Percentiles rank a stretch among this genome's conserved stretches.
phyloP scores from a whole-genome alignment of 2,329 filamentous ascomycete species.

The Colletotrichum camelliae region DNA sequence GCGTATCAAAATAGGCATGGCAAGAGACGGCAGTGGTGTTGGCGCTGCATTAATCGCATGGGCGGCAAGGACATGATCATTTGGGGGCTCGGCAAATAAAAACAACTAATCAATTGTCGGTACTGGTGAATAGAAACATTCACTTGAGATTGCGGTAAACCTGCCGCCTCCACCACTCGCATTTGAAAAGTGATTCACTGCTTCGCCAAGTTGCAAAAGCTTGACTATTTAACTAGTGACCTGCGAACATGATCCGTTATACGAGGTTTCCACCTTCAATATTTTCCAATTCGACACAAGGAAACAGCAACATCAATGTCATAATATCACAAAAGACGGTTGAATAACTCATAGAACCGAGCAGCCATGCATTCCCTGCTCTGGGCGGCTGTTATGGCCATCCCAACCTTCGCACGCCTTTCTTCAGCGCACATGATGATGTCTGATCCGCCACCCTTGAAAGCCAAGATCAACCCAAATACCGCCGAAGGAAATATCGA shows the following conservation, averaged over 20 bases:
- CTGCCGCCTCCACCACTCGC: background rate
- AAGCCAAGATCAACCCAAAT: constrained; percentile 27
- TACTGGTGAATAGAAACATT: background rate
- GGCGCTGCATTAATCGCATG: constrained; percentile 73
- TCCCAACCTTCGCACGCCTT: background rate
- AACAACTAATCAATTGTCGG: background rate
- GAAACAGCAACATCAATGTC: background rate
- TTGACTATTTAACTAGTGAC: background rate
- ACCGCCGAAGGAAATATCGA: constrained; percentile 47
- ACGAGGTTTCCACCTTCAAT: accelerated
- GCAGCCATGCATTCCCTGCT: background rate
- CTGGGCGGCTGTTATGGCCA: background rate
- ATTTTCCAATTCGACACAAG: background rate
- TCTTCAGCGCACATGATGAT: constrained; percentile 34
- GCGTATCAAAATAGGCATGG: constrained; percentile 72
- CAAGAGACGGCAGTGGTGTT: constrained; percentile 76
- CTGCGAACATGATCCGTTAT: accelerated
- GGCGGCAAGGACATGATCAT: constrained; percentile 3
- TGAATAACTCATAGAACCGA: background rate
- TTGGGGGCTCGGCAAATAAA: background rate
- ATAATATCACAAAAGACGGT: background rate
- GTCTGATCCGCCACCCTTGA: constrained; percentile 32
- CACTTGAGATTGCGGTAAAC: background rate
- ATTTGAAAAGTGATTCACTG: background rate
- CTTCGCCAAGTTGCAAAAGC: background rate